These are phyloP conservation scores for Chlorella sorokiniana DNA, from an alignment of 139 green algal genomes.

Conservation along the genomic window DNA sequence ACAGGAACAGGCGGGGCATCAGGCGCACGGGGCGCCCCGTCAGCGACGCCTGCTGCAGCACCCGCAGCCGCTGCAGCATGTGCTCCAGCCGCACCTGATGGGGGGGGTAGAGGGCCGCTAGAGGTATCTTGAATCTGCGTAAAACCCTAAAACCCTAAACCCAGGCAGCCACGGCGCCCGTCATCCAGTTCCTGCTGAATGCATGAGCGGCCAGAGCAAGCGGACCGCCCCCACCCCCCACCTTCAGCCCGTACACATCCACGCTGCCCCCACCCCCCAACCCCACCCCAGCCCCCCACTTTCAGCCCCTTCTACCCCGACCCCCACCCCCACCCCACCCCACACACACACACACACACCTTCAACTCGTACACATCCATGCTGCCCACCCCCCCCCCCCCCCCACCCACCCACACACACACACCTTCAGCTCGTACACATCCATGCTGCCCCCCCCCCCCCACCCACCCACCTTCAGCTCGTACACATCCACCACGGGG, in stretches of 20 bases:
- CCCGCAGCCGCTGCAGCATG: slow-evolving; percentile 79
- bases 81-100: slow-evolving; percentile 77
- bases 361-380: neutral
- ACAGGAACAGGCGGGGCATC: slow-evolving; percentile 73
- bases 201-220: too few relatives aligned
- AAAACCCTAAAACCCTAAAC: too few relatives aligned
- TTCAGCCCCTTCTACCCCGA: too few relatives aligned
- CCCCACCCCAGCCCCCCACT: too few relatives aligned
- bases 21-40: slow-evolving; percentile 62
- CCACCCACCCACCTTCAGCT: slow-evolving; percentile 71
- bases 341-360: neutral
- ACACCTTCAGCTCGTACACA: neutral
- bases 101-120: neutral
- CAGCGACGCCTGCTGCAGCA: slow-evolving; percentile 64
- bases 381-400: neutral
- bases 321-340: too few relatives aligned
- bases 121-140: neutral
- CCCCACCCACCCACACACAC: neutral
- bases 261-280: too few relatives aligned
- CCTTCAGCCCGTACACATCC: too few relatives aligned
- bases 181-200: too few relatives aligned
- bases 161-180: too few relatives aligned
- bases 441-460: neutral
- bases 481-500: slow-evolving; percentile 86
- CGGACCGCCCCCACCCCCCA: too few relatives aligned